Conservation (phyloP, 139 green algal species). For the Haematococcus sp. region DNA sequence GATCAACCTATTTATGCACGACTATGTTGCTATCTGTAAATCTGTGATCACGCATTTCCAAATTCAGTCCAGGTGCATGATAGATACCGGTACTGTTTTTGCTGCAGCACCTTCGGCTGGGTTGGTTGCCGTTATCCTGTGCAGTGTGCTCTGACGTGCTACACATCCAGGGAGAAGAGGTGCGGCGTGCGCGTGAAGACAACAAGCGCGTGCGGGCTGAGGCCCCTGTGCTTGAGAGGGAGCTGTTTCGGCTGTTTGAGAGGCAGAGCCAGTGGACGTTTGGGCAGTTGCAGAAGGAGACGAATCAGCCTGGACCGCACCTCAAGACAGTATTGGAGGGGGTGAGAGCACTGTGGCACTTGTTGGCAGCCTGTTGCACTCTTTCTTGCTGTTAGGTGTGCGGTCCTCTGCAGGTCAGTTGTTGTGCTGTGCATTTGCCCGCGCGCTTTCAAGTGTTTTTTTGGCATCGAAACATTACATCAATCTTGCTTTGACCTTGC, state of each 20-base stretch:
- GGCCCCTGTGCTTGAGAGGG: conserved; percentile 36
- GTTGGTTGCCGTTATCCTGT: too few species aligned
- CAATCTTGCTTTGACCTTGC: too few species aligned
- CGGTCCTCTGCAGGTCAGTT: neutral
- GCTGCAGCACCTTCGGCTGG: too few species aligned
- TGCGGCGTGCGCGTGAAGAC: neutral
- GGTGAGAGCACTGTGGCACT: conserved; percentile 11
- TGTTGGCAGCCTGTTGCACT: neutral
- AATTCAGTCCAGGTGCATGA: too few species aligned
- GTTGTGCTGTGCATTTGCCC: too few species aligned
- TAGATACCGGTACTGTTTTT: too few species aligned
- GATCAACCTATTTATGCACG: too few species aligned
- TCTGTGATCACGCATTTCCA: too few species aligned
- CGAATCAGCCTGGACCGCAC: conserved; percentile 47
- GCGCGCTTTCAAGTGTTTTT: too few species aligned
- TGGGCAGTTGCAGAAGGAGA: conserved; percentile 53
- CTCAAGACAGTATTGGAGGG: conserved; percentile 49
- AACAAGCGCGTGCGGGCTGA: conserved; percentile 42
- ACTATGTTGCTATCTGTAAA: too few species aligned
- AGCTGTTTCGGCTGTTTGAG: conserved; percentile 60
- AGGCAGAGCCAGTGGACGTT: conserved; percentile 53
- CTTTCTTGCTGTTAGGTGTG: neutral
- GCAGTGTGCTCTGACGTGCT: neutral
- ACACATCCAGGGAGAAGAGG: conserved; percentile 5
- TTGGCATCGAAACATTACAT: too few species aligned